Conservation (phyloP, 2,329 filamentous ascomycete species). For the Aspergillus sp. region DNA sequence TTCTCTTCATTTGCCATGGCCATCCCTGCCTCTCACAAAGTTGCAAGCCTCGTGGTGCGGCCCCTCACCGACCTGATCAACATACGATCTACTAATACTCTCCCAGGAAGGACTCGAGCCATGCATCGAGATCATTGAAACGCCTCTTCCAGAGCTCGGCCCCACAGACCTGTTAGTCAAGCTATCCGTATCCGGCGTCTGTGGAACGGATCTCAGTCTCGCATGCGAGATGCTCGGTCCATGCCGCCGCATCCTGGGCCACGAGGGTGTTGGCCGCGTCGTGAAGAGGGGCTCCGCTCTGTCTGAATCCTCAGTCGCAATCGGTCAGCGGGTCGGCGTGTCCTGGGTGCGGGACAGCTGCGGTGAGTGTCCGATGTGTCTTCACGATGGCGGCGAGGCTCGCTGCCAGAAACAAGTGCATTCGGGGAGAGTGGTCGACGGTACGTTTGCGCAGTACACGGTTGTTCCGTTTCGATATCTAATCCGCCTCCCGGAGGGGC, state of each 20-base stretch:
- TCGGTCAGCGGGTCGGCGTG: slow-evolving; percentile 24
- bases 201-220: slow-evolving; percentile 9
- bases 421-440: slow-evolving; percentile 17
- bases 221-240: slow-evolving; percentile 4
- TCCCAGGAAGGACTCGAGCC: no score
- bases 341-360: slow-evolving; percentile 20
- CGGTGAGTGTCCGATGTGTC: slow-evolving; percentile 19
- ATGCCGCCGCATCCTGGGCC: slow-evolving; percentile 27
- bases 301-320: slow-evolving; percentile 10
- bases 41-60: no score
- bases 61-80: no score
- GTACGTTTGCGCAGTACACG: slow-evolving; percentile 21
- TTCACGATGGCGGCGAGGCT: slow-evolving; percentile 14
- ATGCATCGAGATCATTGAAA: no score
- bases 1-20: no score
- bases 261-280: slow-evolving; percentile 47
- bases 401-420: slow-evolving; percentile 16
- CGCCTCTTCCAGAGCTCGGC: not conserved
- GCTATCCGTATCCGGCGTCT: slow-evolving; percentile 11
- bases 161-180: slow-evolving; percentile 12
- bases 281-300: slow-evolving; percentile 32
- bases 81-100: no score
- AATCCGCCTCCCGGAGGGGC: slow-evolving; percentile 17
- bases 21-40: no score
- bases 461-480: slow-evolving; percentile 16